These are phyloP conservation scores for Penicillium parvum DNA, from an alignment of 495 filamentous ascomycete genomes.

Conservation along the genomic window DNA sequence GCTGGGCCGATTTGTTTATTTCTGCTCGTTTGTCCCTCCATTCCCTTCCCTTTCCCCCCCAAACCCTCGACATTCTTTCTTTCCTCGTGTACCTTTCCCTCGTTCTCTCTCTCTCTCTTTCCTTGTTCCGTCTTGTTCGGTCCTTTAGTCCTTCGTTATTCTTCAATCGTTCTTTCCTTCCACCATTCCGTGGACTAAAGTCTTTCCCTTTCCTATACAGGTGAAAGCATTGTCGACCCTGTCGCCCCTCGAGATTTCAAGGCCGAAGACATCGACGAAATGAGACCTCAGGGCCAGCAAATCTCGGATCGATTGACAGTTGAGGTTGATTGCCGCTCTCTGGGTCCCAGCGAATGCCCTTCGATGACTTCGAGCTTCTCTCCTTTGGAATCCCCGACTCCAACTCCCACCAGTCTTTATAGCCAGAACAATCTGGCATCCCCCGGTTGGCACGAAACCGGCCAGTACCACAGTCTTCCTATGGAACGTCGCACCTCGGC, in stretches of 20 bases:
- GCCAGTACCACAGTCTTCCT: slow-evolving; percentile 24
- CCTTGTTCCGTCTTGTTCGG: slow-evolving; percentile 9
- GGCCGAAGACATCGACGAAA: slow-evolving; percentile 31
- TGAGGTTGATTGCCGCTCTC: slow-evolving; percentile 41
- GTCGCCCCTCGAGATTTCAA: slow-evolving; percentile 23
- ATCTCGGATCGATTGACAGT: slow-evolving; percentile 41
- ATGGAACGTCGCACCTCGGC: slow-evolving; percentile 35
- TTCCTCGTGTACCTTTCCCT: slow-evolving; percentile 12
- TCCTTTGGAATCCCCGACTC: slow-evolving; percentile 42
- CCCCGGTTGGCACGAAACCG: slow-evolving; percentile 39
- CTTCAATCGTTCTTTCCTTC: slow-evolving; percentile 3
- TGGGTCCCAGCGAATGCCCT: slow-evolving; percentile 44
- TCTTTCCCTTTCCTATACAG: slow-evolving; percentile 22
- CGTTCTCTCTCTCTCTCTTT: slow-evolving; percentile 17
- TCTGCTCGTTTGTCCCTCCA: slow-evolving; percentile 27
- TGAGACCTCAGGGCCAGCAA: slow-evolving; percentile 38
- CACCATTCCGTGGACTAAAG: slow-evolving; percentile 14
- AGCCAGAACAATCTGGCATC: slow-evolving; percentile 41
- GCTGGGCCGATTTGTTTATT: slow-evolving; percentile 42
- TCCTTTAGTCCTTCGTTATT: slow-evolving; percentile 6
- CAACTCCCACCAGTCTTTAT: slow-evolving; percentile 43
- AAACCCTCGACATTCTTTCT: slow-evolving; percentile 23
- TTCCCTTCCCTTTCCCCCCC: slow-evolving; percentile 16
- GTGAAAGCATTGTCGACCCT: slow-evolving; percentile 25
- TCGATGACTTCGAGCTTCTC: slow-evolving; percentile 46